Evolutionary conservation across 2,329 filamentous ascomycete genomes (phyloP).

Genomic region (Penicillium thymicola): DNA sequence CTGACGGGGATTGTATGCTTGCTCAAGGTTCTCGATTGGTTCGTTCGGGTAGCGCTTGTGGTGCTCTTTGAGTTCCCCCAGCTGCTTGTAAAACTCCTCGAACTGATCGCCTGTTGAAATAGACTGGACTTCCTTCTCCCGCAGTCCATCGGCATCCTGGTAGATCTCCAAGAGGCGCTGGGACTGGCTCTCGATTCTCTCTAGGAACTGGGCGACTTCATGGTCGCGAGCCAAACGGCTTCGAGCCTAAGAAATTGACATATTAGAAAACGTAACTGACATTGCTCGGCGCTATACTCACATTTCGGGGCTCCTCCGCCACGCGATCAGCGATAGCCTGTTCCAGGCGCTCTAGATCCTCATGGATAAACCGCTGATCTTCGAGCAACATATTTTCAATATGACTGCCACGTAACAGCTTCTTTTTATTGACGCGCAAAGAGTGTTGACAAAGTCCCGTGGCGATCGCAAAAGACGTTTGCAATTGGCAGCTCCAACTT

Average conservation of each 20-base stretch:
- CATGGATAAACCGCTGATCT: constrained; percentile 89
- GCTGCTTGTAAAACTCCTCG: constrained; percentile 84
- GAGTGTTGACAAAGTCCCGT: constrained; percentile 1
- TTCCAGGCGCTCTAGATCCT: constrained; percentile 94
- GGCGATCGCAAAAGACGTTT: constrained; percentile 9
- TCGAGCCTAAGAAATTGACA: constrained; percentile 64
- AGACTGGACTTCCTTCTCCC: constrained; percentile 75
- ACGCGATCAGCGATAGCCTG: constrained; percentile 89
- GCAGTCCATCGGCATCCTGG: constrained; percentile 69
- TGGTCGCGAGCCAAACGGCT: constrained; percentile 88
- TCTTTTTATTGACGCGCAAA: neutral
- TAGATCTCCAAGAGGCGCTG: constrained; percentile 78
- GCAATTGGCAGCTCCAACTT: constrained; percentile 21
- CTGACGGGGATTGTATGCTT: constrained; percentile 74
- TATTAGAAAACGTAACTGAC: constrained; percentile 18
- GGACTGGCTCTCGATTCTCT: constrained; percentile 84
- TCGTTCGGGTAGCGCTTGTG: constrained; percentile 91
- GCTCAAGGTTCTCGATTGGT: constrained; percentile 90
- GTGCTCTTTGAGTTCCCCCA: constrained; percentile 77
- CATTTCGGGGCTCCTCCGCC: constrained; percentile 82
- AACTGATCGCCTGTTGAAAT: constrained; percentile 84
- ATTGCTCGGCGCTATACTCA: constrained; percentile 45
- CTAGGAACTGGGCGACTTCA: constrained; percentile 80
- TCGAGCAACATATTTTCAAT: constrained; percentile 69
- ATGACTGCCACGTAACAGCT: neutral